These are phyloP conservation scores for Diplodia scrobiculata DNA, from an alignment of 2,329 filamentous ascomycete genomes.

Conservation along the genomic window DNA sequence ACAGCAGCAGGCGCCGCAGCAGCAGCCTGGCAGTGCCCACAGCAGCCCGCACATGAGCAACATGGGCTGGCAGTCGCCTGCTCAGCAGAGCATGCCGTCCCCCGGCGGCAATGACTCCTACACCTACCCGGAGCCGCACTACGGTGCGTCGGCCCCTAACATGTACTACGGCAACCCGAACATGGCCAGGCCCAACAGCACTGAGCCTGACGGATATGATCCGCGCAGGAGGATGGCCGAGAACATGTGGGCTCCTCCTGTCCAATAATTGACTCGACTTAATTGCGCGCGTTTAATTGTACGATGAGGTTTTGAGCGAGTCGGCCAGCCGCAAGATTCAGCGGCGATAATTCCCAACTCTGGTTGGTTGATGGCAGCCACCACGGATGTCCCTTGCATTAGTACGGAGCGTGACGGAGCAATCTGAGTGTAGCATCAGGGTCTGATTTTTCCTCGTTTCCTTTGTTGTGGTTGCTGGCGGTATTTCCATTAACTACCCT, in stretches of 20 bases:
- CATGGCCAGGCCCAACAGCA: constrained; percentile 73
- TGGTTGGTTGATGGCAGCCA: constrained; percentile 10
- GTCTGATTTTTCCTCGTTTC: constrained; percentile 34
- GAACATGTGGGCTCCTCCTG: constrained; percentile 49
- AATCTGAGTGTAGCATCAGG: constrained; percentile 29
- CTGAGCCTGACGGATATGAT: constrained; percentile 59
- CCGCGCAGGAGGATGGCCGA: constrained; percentile 44
- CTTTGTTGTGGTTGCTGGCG: constrained; percentile 36
- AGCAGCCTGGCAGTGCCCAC: constrained; percentile 68
- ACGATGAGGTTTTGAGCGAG: constrained; percentile 29
- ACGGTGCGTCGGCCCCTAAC: constrained; percentile 61
- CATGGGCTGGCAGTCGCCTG: constrained; percentile 84
- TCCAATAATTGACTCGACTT: constrained; percentile 40
- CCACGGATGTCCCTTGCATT: constrained; percentile 28
- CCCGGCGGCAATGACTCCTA: constrained; percentile 71
- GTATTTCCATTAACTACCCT: constrained; percentile 27
- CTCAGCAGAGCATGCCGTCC: constrained; percentile 70
- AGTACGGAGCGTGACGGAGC: constrained; percentile 29
- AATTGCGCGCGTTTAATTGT: constrained; percentile 32
- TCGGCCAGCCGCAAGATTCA: constrained; percentile 9
- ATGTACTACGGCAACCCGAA: constrained; percentile 72
- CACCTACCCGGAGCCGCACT: constrained; percentile 74
- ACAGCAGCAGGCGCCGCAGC: constrained; percentile 73
- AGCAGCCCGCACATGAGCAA: constrained; percentile 84
- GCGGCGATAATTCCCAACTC: constrained; percentile 25